Percentiles rank a stretch among this genome's conserved stretches.
These are phyloP conservation scores for Staphylotrichum longicolle DNA, from an alignment of 495 filamentous ascomycete genomes.

Conservation along the genomic window DNA sequence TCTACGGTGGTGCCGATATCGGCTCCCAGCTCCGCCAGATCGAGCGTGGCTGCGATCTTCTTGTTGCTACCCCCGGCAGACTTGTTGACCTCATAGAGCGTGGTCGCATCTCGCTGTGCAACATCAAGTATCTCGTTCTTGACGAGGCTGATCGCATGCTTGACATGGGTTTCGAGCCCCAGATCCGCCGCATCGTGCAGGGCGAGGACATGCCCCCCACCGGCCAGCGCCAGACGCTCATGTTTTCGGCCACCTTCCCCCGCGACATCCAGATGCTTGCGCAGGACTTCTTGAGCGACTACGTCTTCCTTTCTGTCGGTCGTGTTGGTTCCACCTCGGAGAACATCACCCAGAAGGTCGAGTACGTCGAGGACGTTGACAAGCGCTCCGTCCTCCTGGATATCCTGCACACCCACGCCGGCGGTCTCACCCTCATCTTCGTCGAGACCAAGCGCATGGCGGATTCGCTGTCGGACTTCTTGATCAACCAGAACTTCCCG, in stretches of 20 bases:
- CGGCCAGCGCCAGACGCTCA: slow-evolving; percentile 88
- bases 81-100: slow-evolving; percentile 97
- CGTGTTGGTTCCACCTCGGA: slow-evolving; percentile 99
- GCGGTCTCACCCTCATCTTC: slow-evolving; percentile 92
- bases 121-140: slow-evolving; percentile 98
- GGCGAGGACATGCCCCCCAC: slow-evolving; percentile 94
- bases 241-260: slow-evolving; percentile 99
- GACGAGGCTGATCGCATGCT: slow-evolving; percentile 99
- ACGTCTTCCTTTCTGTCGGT: slow-evolving; percentile 96
- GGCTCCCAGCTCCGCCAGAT: slow-evolving; percentile 95
- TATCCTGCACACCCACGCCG: slow-evolving; percentile 92
- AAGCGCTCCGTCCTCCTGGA: slow-evolving; percentile 97
- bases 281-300: slow-evolving; percentile 96
- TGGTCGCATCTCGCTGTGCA: slow-evolving; percentile 91
- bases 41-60: slow-evolving; percentile 93
- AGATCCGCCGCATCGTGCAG: slow-evolving; percentile 97
- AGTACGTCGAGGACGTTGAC: slow-evolving; percentile 95
- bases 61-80: slow-evolving; percentile 96
- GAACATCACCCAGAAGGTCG: slow-evolving; percentile 98
- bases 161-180: slow-evolving; percentile 99
- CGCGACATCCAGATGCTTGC: slow-evolving; percentile 99
- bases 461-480: slow-evolving; percentile 92
- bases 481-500: slow-evolving; percentile 96
- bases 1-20: slow-evolving; percentile 98
- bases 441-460: slow-evolving; percentile 99